Base-by-base conservation (phyloP, 2,329 filamentous ascomycete species). In the Colletotrichum sp. region DNA sequence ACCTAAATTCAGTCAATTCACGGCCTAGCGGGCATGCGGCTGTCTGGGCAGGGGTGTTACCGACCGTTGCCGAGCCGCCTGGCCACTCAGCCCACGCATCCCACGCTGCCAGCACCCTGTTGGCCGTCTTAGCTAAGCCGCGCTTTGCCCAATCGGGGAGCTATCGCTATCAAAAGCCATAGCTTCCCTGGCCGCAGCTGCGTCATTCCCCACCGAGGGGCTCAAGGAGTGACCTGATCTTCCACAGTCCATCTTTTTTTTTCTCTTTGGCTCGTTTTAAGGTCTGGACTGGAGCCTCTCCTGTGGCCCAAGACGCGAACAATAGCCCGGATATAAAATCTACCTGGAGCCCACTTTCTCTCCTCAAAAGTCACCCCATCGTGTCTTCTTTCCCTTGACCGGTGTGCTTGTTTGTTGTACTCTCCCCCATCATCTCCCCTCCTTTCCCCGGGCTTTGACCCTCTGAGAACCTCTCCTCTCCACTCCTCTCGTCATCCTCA, bases 121-220 rank as follows among this genome's bases (percentile, higher is more conserved):
- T 6, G 39, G 64, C 32, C 49, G 8, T 3, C 1, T 8, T 12
- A 21, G 2, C 18, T 26, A 24, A 34, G 26, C 59, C 8, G 18
- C 34, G 16, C 64, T n/a, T 36, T 34, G 6, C 10, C 65, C 8
- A 34, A 69, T 55, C 26, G 24, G 39, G 21, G 34, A 73, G 49
- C 57, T 64, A 63, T 65, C 60, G 18, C 44, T 68, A 21, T 52
- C 63, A 60, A 44, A 60, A 24, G 32, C 21, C 32, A 57, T 24
- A 67, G 70, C 73, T 72, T 49, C 63, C 65, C 34, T 72, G 70
- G 16, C 64, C 16, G 16, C 32, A 8, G 16, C 57, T 76, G 74
- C 74, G 74, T 76, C 74, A 76, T 76, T 76, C 74, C 59, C 74
- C 74, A 76, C 70, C 70, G 74, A 73, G 74, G 70, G 74, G 74